Evolutionary conservation across 305 asterid species (phyloP).

Genomic region (Solanum hybrid): DNA sequence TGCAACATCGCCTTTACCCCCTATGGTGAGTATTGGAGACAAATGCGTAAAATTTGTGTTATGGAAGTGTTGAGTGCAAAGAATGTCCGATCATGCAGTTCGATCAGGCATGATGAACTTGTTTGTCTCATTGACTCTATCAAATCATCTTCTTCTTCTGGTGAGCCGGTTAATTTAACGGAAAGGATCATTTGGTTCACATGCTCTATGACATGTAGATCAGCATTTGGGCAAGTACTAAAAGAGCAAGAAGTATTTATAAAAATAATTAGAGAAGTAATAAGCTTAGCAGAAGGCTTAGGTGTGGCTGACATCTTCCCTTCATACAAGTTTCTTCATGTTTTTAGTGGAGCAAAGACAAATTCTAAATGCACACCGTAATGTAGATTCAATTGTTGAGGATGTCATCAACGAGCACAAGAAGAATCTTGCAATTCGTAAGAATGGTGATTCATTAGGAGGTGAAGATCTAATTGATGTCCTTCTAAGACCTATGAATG

Average conservation of each 20-base stretch:
- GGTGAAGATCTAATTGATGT: conserved; percentile 16
- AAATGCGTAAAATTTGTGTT: conserved; percentile 22
- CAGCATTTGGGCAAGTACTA: conserved; percentile 10
- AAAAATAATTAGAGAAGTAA: not conserved
- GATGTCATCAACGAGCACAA: conserved; percentile 7
- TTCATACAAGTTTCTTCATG: conserved; percentile 5
- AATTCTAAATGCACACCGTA: not conserved
- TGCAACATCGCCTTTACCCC: conserved; percentile 24
- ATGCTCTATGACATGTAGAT: conserved; percentile 4
- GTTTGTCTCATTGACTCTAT: not conserved
- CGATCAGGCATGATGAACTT: conserved; percentile 10
- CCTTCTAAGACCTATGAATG: conserved; percentile 5
- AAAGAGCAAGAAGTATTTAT: conserved; percentile 2
- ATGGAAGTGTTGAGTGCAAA: conserved; percentile 6
- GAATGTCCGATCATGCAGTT: conserved; percentile 1
- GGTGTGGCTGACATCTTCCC: conserved; percentile 16
- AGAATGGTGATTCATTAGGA: not conserved
- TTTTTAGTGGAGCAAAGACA: not conserved
- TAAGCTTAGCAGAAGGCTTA: conserved; percentile 5
- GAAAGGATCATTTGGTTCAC: not conserved
- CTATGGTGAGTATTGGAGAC: conserved; percentile 36
- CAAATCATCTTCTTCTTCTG: not conserved
- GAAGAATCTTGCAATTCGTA: not conserved
- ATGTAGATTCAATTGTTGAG: conserved; percentile 11
- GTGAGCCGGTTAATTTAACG: not conserved